Evolutionary conservation across 2,329 filamentous ascomycete genomes (phyloP).

Genomic region (Colletotrichum gloeosporioides): DNA sequence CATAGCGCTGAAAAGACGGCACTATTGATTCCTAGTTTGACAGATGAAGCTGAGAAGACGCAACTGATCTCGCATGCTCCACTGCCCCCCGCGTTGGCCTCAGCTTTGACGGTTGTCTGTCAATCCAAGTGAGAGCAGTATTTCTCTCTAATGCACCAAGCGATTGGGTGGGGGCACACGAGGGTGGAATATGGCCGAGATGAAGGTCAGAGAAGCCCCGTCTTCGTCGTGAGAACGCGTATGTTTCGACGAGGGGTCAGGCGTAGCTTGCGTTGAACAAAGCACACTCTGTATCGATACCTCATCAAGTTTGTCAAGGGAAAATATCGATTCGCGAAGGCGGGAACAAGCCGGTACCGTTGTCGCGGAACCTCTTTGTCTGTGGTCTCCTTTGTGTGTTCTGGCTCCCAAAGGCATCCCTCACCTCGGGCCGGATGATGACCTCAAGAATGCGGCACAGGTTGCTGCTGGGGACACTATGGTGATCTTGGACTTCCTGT

Average conservation of each 20-base stretch:
- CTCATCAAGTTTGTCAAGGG: neutral
- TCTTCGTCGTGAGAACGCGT: neutral
- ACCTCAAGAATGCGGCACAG: neutral
- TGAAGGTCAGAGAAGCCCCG: neutral
- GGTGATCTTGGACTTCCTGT: neutral
- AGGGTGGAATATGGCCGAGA: neutral
- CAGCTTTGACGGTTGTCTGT: neutral
- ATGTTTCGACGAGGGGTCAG: neutral
- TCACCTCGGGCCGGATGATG: neutral
- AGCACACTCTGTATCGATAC: neutral
- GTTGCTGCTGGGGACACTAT: neutral
- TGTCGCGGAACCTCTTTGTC: neutral
- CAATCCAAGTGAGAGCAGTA: neutral
- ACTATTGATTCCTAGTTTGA: neutral
- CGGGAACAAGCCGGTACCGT: neutral
- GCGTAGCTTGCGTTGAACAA: neutral
- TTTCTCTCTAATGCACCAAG: neutral
- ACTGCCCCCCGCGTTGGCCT: neutral
- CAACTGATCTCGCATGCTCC: neutral
- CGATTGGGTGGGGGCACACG: neutral
- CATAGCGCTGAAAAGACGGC: neutral
- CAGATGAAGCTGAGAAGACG: neutral
- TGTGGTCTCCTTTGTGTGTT: neutral
- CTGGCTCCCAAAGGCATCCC: neutral
- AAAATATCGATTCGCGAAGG: neutral